Percentiles rank a stretch among this genome's conserved stretches.
phyloP scores from a whole-genome alignment of 768 basidiomycete genomes.

The Chlorophyllum brunneum region DNA sequence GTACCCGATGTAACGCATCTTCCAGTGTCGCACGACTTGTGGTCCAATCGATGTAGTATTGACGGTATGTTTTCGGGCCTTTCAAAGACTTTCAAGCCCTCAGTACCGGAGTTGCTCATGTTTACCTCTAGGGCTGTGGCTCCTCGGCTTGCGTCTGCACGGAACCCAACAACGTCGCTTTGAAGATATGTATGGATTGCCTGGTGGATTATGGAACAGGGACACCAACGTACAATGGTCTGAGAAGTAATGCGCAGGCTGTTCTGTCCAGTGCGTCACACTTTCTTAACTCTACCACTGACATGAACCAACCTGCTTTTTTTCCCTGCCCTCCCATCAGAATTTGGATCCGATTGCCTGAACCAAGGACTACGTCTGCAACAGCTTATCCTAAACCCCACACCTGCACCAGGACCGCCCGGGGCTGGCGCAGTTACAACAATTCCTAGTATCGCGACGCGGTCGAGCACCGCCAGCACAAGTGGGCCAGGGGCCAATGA shows the following conservation, averaged over 20 bases:
- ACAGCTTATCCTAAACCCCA: neutral
- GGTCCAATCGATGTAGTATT: neutral
- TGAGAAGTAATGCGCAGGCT: neutral
- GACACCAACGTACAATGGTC: neutral
- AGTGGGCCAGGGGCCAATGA: too few relatives aligned
- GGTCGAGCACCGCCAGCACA: too few relatives aligned
- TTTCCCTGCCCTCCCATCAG: neutral
- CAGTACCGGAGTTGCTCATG: too few relatives aligned
- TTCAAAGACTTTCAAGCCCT: too few relatives aligned
- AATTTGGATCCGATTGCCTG: neutral
- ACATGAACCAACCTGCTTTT: too few relatives aligned
- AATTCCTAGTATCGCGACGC: neutral
- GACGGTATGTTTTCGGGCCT: neutral
- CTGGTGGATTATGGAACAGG: conserved; percentile 1
- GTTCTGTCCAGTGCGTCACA: neutral
- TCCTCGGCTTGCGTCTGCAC: neutral
- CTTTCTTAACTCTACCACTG: neutral
- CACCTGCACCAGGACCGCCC: neutral
- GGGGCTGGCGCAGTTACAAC: neutral
- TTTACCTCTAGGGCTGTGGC: neutral
- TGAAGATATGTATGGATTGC: conserved; percentile 6
- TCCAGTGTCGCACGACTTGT: conserved; percentile 4
- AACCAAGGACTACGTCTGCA: neutral
- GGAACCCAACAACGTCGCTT: neutral
- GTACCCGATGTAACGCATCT: neutral